Evolutionary conservation across 441 rosid species (phyloP), one percentile per base, ranked within the genome.

Genomic region (Sinapis alba): DNA sequence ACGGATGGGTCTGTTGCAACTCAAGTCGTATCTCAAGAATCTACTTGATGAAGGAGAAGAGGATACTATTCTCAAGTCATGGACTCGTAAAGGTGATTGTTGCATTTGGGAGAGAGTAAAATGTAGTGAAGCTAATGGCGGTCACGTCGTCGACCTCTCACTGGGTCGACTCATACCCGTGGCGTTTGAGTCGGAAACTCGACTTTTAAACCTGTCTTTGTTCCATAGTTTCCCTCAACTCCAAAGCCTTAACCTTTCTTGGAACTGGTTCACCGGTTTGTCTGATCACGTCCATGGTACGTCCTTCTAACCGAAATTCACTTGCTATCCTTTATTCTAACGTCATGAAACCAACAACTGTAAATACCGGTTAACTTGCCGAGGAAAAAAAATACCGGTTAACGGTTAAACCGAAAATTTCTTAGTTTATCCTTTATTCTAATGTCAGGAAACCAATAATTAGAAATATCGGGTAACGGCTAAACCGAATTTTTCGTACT

Each of bases 81-180:
- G 77, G 77, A 73, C 34, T 54, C 64, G 13, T 73, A 6, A 56
- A 2, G 57, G 47, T 41, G 71, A 73, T 3, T 73, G 77, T 26
- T 73, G 77, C 47, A 24, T 5, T 20, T 73, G 77, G 77, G 77
- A 73, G 59, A 73, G 71, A 56, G 71, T 73, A 3, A 73, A 56
- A 7, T 73, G 77, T 18, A 57, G 65, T 57, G 71, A 38, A 0
- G 57, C 24, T 38, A 21, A 3, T 32, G 7, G 6, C 8, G 58
- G 58, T 15, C 71, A 64, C 27, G 58, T 73, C 45, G 1, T 54
- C 1, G 50, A 73, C 19, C 77, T 73, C 58, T 73, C 71, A 3
- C 58, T 73, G 0, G 71, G 47, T 26, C 45, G 32, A 19, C 64
- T 64, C 47, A 19, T 54, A 65, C 77, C 64, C 4, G 5, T 63